Conservation (phyloP, 129 eudicot genomes). For the Helichrysum umbraculigerum region DNA sequence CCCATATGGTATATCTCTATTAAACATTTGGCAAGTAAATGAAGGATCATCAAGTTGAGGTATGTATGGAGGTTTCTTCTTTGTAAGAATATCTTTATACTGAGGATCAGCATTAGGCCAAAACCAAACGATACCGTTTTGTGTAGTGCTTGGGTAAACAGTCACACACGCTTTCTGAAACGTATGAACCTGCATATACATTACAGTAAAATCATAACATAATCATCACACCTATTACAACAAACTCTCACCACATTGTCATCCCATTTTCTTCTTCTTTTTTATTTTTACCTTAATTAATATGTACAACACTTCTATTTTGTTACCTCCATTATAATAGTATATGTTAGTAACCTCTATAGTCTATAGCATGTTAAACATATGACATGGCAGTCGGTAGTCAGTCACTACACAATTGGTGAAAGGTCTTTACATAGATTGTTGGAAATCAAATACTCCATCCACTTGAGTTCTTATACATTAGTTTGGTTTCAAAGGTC, state of each 20-base stretch:
- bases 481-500: too few species aligned
- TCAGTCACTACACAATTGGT: too few species aligned
- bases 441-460: too few species aligned
- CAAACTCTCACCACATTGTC: background rate
- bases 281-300: background rate
- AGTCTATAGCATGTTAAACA: too few species aligned
- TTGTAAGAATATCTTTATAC: background rate
- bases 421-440: too few species aligned
- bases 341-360: background rate
- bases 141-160: background rate
- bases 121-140: background rate
- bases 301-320: background rate
- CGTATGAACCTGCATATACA: background rate
- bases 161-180: constrained; percentile 6
- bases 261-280: background rate
- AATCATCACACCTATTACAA: too few species aligned
- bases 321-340: background rate
- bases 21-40: constrained; percentile 2
- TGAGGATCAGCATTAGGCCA: constrained; percentile 7
- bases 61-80: constrained; percentile 11
- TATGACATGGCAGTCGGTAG: too few species aligned
- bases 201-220: background rate
- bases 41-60: constrained; percentile 1
- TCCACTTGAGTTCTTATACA: too few species aligned
- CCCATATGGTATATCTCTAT: constrained; percentile 11